Evolutionary conservation across 2,329 filamentous ascomycete genomes (phyloP).

Genomic region (Ciborinia camelliae): DNA sequence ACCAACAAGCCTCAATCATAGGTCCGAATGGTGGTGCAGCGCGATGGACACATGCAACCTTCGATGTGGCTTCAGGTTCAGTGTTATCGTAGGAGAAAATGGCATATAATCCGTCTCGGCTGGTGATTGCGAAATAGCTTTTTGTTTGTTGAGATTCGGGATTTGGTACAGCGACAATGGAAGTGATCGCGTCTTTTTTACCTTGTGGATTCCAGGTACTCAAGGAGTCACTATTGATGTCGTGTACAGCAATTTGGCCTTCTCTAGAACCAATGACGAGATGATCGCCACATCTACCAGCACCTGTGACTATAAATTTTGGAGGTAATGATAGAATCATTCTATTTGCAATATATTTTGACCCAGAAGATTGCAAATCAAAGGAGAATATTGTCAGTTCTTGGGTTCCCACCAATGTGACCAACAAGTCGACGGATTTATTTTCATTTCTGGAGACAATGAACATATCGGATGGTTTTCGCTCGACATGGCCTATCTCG

Average conservation of each 20-base stretch:
- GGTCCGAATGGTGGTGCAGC: constrained; percentile 68
- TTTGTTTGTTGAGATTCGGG: constrained; percentile 37
- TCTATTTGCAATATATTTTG: background rate
- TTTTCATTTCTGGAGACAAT: constrained; percentile 7
- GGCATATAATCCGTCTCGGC: constrained; percentile 72
- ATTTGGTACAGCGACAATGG: constrained; percentile 50
- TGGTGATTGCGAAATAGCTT: constrained; percentile 65
- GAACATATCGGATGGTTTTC: constrained; percentile 38
- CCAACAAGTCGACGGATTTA: background rate
- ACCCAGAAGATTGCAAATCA: background rate
- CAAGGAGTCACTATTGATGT: constrained; percentile 20
- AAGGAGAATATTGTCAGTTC: constrained; percentile 14
- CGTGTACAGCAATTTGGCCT: constrained; percentile 51
- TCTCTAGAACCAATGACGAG: constrained; percentile 54
- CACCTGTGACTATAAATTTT: constrained; percentile 50
- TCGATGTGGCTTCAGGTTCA: constrained; percentile 18
- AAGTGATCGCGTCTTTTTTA: constrained; percentile 63
- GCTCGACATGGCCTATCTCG: constrained; percentile 26
- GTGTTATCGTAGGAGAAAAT: constrained; percentile 45
- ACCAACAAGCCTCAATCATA: constrained; percentile 70
- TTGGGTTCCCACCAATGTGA: background rate
- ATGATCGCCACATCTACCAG: constrained; percentile 41
- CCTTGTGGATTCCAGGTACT: constrained; percentile 22
- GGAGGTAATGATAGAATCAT: constrained; percentile 34
- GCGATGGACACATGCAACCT: constrained; percentile 56